Base-by-base conservation (phyloP, 1,284 basidiomycete species). In the Thecaphora thlaspeos region DNA sequence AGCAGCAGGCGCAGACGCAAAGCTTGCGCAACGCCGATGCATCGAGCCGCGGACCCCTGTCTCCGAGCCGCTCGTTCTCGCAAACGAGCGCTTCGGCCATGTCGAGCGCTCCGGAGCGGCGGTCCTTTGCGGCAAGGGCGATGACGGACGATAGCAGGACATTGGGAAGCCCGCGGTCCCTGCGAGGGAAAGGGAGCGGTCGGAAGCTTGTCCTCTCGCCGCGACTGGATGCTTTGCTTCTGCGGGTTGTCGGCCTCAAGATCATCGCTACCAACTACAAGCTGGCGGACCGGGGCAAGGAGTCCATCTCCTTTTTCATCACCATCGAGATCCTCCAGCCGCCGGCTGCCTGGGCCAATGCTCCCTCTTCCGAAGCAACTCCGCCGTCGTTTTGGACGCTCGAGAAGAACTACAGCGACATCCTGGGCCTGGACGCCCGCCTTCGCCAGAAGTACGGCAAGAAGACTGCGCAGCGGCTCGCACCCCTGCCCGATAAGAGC, bases 401-500 rank as follows among this genome's bases (percentile, higher is more conserved):
- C 24, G 91, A 95, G 80, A 98, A 98, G 81, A 82, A 90, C 78
- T 94, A 93, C 79, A 88, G 86, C 48, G 92, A 96, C 63, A 89
- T 97, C 34, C 81, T 94, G 30, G 85, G 84, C 41, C 82, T 98
- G 43, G 94, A 98, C 72, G 75, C 77, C 26, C 76, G 76, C 28
- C 78, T 85, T 37, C 80, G 82, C 70, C 83, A 82, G 55, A 87
- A 89, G 59, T 87, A 82, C 82, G 74, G 67, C 24, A 85, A 84
- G 66, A 82, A 88, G 43, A 83, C 83, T 23, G 89, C 90, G 80
- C 89, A 86, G 79, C 66, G 61, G 19, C 85, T 97, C 48, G 85
- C 84, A 19, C 82, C 81, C 41, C 79, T 98, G 51, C 94, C 94
- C 2, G 94, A 98, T 76, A 89, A 89, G 48, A 88, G 87, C 78